Conservation (phyloP, 2,329 filamentous ascomycete genomes). For the Zasmidium angulare region DNA sequence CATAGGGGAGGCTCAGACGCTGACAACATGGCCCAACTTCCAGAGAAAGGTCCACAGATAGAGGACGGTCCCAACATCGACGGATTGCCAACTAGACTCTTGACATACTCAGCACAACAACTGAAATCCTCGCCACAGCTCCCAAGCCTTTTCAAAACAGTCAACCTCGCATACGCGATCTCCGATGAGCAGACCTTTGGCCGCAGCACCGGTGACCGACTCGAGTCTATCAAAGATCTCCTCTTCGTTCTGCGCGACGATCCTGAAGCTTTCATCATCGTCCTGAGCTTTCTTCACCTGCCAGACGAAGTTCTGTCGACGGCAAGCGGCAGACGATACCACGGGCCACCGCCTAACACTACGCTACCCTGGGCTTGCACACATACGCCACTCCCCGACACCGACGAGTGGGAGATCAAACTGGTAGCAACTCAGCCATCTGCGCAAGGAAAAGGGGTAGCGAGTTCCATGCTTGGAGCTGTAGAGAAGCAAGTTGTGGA, state of each 20-base stretch:
- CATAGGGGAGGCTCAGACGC: too few species aligned
- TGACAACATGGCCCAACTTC: too few species aligned
- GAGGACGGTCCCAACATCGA: slow-evolving; percentile 6
- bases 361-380: slow-evolving; percentile 11
- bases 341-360: slow-evolving; percentile 4
- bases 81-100: slow-evolving; percentile 3
- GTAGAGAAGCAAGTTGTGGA: slow-evolving; percentile 10
- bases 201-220: slow-evolving; percentile 6
- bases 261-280: slow-evolving; percentile 16
- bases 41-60: too few species aligned
- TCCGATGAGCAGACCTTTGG: slow-evolving; percentile 12
- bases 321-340: slow-evolving; percentile 14
- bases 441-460: slow-evolving; percentile 13
- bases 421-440: slow-evolving; percentile 11
- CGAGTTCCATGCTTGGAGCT: slow-evolving; percentile 14
- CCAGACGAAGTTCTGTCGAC: slow-evolving; percentile 14
- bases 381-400: slow-evolving; percentile 4
- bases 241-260: slow-evolving; percentile 9
- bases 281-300: slow-evolving; percentile 2
- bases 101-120: slow-evolving; percentile 9
- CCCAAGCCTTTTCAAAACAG: slow-evolving; percentile 8
- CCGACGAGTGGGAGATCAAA: slow-evolving; percentile 18
- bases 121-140: slow-evolving; percentile 10
- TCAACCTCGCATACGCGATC: slow-evolving; percentile 14
- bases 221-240: slow-evolving; percentile 15